Conservation (phyloP, 257 asterid species). For the Ophiorrhiza pumila region DNA sequence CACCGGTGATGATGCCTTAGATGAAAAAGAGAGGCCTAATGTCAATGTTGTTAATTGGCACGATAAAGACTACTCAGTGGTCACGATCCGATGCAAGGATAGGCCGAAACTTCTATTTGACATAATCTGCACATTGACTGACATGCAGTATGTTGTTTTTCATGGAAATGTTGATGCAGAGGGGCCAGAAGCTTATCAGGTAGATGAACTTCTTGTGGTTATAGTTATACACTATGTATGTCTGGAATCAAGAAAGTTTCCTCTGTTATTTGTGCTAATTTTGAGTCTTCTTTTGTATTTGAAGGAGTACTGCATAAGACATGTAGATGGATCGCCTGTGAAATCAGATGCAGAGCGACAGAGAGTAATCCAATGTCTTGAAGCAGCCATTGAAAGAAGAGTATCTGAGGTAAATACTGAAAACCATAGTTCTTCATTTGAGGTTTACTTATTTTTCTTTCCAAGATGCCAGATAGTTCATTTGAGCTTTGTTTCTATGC, state of each 20-base stretch:
- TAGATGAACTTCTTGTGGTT: slow-evolving; percentile 16
- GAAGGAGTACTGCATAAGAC: slow-evolving; percentile 91
- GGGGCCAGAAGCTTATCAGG: slow-evolving; percentile 91
- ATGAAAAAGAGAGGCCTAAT: slow-evolving; percentile 62
- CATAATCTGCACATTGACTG: slow-evolving; percentile 82
- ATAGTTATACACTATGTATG: neutral
- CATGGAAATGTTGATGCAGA: slow-evolving; percentile 86
- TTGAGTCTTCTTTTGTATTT: slow-evolving; percentile 8
- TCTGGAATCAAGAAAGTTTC: neutral
- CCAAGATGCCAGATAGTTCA: neutral
- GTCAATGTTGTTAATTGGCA: slow-evolving; percentile 89
- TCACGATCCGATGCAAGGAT: slow-evolving; percentile 81
- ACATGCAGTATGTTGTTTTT: slow-evolving; percentile 91
- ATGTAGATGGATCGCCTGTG: slow-evolving; percentile 87
- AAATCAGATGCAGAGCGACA: slow-evolving; percentile 97
- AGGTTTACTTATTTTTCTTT: neutral
- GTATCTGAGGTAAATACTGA: slow-evolving; percentile 66
- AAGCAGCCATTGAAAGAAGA: slow-evolving; percentile 92
- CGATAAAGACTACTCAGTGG: slow-evolving; percentile 82
- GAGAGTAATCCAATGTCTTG: slow-evolving; percentile 88
- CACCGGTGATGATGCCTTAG: slow-evolving; percentile 29
- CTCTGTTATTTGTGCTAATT: slow-evolving; percentile 11
- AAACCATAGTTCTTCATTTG: no score
- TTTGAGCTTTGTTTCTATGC: neutral
- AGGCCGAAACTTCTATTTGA: slow-evolving; percentile 92